Conservation (phyloP, 768 basidiomycete genomes). For the Mrakia gelida region DNA sequence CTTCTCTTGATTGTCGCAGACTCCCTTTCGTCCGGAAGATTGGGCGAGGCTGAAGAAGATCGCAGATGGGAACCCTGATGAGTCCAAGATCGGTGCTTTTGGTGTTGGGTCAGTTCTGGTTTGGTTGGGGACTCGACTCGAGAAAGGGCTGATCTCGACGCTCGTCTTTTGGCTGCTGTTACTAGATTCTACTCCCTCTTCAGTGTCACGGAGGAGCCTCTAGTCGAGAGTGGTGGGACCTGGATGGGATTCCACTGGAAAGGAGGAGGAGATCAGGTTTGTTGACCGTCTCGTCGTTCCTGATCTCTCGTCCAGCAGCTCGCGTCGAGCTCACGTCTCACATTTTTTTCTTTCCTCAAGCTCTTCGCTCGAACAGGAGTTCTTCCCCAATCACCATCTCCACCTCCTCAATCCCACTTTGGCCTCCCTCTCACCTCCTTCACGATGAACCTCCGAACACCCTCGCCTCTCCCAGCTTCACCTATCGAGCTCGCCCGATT, state of each 20-base stretch:
- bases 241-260: constrained; percentile 99
- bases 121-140: too few species aligned
- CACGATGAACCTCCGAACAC: constrained; percentile 79
- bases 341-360: constrained; percentile 45
- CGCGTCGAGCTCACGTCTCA: neutral
- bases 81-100: constrained; percentile 93
- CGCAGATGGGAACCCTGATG: constrained; percentile 92
- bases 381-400: constrained; percentile 47
- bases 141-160: neutral
- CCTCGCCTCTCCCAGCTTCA: constrained; percentile 68
- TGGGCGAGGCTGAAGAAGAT: constrained; percentile 89
- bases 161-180: constrained; percentile 35
- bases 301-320: neutral
- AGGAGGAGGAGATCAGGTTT: constrained; percentile 72
- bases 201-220: constrained; percentile 31
- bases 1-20: constrained; percentile 33
- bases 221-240: constrained; percentile 55
- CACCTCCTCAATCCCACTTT: constrained; percentile 37
- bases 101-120: constrained; percentile 53
- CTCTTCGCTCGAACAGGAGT: constrained; percentile 76
- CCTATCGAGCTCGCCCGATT: constrained; percentile 83
- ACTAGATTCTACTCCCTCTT: constrained; percentile 66
- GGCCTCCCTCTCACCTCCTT: constrained; percentile 73
- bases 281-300: neutral
- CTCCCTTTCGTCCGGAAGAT: constrained; percentile 73